Percentiles rank a stretch among this genome's conserved stretches.
Evolutionary conservation across 495 filamentous ascomycete species (phyloP).

Genomic region (Lasiosphaeriaceae sp.): DNA sequence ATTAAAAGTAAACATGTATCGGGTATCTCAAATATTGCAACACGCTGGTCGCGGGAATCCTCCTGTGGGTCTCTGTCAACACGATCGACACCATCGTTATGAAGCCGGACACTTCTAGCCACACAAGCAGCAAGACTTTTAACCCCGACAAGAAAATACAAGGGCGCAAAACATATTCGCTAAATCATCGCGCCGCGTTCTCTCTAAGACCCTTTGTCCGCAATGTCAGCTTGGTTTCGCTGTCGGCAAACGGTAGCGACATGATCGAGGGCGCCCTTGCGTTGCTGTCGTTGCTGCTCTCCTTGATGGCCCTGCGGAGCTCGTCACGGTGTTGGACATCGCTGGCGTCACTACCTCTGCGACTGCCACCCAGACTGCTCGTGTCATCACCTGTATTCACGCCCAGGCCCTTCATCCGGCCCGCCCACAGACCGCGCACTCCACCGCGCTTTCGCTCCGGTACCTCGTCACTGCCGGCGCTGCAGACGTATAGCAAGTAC

Average conservation of each 20-base stretch:
- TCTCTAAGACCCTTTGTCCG: constrained; percentile 47
- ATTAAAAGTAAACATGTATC: no score
- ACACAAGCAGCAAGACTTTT: neutral
- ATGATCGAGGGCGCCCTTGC: constrained; percentile 9
- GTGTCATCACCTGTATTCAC: constrained; percentile 28
- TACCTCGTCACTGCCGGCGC: constrained; percentile 70
- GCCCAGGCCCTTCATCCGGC: constrained; percentile 28
- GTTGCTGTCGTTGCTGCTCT: neutral
- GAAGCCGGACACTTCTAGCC: neutral
- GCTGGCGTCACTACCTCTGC: constrained; percentile 47
- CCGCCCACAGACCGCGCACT: constrained; percentile 59
- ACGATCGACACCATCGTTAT: no score
- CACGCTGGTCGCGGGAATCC: no score
- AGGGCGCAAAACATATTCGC: no score
- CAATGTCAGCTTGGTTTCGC: constrained; percentile 34
- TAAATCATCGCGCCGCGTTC: constrained; percentile 31
- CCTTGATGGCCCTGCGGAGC: constrained; percentile 30
- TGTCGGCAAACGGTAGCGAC: constrained; percentile 38
- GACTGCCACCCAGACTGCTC: constrained; percentile 36
- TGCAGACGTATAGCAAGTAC: constrained; percentile 83
- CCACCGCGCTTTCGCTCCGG: constrained; percentile 76
- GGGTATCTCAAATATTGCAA: no score
- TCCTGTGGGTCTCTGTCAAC: no score
- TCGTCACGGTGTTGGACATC: constrained; percentile 37
- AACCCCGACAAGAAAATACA: neutral